These are phyloP conservation scores for Boletus patriciae DNA, from an alignment of 768 basidiomycete genomes.

Conservation along the genomic window DNA sequence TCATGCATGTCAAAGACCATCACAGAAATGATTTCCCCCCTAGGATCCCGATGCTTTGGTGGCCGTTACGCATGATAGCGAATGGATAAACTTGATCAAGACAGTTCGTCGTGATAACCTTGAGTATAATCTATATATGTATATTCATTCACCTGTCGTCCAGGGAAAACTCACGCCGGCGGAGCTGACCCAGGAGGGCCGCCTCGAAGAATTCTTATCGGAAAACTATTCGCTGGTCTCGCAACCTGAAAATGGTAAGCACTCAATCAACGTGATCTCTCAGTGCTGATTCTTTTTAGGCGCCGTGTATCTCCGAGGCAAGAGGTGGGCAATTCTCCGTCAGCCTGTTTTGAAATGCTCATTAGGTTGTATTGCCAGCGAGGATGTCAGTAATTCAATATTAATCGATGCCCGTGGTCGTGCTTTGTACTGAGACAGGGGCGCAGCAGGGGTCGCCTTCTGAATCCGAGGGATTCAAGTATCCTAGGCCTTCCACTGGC, in stretches of 20 bases:
- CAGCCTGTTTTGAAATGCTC: no score
- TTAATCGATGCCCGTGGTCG: no score
- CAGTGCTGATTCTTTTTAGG: neutral
- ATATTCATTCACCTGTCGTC: neutral
- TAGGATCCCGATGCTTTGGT: neutral
- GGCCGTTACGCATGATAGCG: constrained; percentile 9
- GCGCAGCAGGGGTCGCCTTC: no score
- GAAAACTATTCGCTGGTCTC: neutral
- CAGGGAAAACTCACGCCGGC: neutral
- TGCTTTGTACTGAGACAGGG: no score
- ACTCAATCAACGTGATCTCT: neutral
- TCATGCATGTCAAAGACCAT: neutral
- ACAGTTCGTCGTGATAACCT: neutral
- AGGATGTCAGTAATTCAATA: no score
- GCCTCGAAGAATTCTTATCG: neutral
- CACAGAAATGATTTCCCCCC: neutral
- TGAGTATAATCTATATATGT: no score
- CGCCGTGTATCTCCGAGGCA: neutral
- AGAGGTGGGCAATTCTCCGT: neutral
- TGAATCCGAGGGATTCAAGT: no score
- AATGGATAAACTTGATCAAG: constrained; percentile 7
- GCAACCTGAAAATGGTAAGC: neutral
- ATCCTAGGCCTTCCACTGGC: no score
- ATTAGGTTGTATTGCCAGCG: no score
- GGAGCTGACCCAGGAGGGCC: neutral